These are phyloP conservation scores for Lactifluus piperatus DNA, from an alignment of 768 basidiomycete species.

Conservation along the genomic window DNA sequence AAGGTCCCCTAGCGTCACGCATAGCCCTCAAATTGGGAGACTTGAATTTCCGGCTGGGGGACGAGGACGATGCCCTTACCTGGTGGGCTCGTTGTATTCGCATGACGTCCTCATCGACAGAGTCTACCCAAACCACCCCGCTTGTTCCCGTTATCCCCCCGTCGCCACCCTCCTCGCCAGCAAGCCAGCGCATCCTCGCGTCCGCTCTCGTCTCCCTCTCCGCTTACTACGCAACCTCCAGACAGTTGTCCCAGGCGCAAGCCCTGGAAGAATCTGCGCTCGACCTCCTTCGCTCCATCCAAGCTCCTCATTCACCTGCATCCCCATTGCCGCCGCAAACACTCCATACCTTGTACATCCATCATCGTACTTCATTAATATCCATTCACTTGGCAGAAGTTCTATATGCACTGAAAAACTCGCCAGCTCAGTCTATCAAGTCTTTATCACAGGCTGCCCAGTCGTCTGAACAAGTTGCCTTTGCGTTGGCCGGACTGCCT, in stretches of 20 bases:
- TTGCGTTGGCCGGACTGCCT: constrained; percentile 40
- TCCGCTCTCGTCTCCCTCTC: constrained; percentile 64
- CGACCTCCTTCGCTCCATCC: constrained; percentile 44
- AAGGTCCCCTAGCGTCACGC: constrained; percentile 40
- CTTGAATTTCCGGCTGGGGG: constrained; percentile 46
- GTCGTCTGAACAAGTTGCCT: constrained; percentile 57
- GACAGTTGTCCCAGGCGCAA: constrained; percentile 46
- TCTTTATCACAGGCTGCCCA: constrained; percentile 54
- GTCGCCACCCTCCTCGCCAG: constrained; percentile 44
- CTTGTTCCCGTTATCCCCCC: constrained; percentile 28
- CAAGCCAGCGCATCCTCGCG: constrained; percentile 52
- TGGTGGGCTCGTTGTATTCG: constrained; percentile 63
- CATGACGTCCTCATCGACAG: constrained; percentile 31
- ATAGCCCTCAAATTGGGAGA: constrained; percentile 62
- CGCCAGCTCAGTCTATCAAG: constrained; percentile 40
- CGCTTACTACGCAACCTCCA: constrained; percentile 54
- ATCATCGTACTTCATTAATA: constrained; percentile 67
- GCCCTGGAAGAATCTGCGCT: constrained; percentile 49
- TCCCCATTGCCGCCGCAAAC: constrained; percentile 45
- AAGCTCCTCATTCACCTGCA: constrained; percentile 35
- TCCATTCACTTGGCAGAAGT: constrained; percentile 71
- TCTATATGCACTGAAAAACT: constrained; percentile 39
- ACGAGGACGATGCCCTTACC: constrained; percentile 41
- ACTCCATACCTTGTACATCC: constrained; percentile 55
- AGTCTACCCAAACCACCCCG: constrained; percentile 19